Evolutionary conservation across 2,329 filamentous ascomycete genomes (phyloP).

Genomic region (Diplodia sapinea): DNA sequence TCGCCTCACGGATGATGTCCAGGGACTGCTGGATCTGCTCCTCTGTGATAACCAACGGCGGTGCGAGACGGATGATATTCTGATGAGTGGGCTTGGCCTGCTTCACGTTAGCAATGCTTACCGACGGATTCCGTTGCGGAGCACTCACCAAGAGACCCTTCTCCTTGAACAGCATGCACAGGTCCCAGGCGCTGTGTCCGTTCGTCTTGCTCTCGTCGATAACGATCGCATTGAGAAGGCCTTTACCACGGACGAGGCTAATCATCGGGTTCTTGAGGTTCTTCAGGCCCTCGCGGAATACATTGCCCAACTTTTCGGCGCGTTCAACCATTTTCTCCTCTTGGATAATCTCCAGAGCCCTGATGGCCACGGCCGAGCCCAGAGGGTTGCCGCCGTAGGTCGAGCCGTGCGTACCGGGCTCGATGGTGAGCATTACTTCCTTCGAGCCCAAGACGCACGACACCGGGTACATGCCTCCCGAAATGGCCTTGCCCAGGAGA

Average conservation of each 20-base stretch:
- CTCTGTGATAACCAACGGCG: conserved; percentile 91
- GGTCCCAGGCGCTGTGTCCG: conserved; percentile 91
- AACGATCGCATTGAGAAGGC: conserved; percentile 91
- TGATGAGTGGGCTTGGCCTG: conserved; percentile 98
- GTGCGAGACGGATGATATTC: conserved; percentile 98
- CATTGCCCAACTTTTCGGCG: conserved; percentile 77
- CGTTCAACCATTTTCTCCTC: conserved; percentile 87
- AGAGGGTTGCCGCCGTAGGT: conserved; percentile 99
- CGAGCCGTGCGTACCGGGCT: conserved; percentile 95
- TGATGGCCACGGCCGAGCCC: conserved; percentile 93
- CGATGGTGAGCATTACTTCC: conserved; percentile 93
- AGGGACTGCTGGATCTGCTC: conserved; percentile 80
- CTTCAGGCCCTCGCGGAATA: conserved; percentile 80
- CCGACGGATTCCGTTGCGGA: not conserved
- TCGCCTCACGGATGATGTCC: conserved; percentile 77
- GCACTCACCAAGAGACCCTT: conserved; percentile 86
- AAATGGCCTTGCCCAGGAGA: conserved; percentile 95
- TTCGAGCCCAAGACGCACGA: conserved; percentile 86
- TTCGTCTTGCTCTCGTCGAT: conserved; percentile 88
- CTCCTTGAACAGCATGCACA: conserved; percentile 93
- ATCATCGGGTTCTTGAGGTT: conserved; percentile 82
- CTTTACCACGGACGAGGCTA: conserved; percentile 84
- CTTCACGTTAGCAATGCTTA: conserved; percentile 31
- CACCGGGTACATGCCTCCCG: conserved; percentile 98
- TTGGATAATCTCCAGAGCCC: conserved; percentile 89